A percentile compares a stretch with the other conserved stretches of the same genome.
These are phyloP conservation scores for Melaleuca alternifolia DNA, from an alignment of 345 rosid species.

Conservation along the genomic window DNA sequence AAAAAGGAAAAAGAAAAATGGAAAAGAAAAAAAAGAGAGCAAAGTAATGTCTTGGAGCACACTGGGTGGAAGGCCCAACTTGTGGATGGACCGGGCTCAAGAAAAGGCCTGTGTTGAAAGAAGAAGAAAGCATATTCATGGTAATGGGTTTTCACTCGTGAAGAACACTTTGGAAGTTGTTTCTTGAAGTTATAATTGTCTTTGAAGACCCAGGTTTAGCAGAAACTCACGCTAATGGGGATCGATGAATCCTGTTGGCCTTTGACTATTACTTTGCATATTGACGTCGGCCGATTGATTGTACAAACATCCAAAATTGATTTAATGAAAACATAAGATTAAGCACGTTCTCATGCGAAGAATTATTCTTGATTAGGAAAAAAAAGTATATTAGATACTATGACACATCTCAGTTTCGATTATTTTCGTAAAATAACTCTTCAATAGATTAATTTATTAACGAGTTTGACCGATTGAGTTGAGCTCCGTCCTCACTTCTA, in stretches of 20 bases:
- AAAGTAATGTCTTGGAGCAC: background rate
- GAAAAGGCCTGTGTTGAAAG: background rate
- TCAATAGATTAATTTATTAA: too few species aligned
- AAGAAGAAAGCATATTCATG: background rate
- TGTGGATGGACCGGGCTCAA: background rate
- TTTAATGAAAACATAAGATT: background rate
- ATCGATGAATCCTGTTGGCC: rapidly evolving
- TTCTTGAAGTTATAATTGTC: background rate
- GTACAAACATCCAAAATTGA: background rate
- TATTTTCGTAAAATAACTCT: too few species aligned
- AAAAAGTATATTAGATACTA: background rate
- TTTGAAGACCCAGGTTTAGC: background rate
- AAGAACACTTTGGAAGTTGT: background rate
- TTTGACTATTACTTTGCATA: background rate
- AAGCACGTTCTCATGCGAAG: background rate
- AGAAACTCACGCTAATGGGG: rapidly evolving
- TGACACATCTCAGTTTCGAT: background rate
- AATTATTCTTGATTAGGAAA: background rate
- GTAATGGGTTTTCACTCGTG: background rate
- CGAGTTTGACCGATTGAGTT: background rate
- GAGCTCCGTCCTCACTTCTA: background rate
- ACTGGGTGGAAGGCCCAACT: background rate
- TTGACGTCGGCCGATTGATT: background rate
- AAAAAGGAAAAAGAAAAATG: background rate
- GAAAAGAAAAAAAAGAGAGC: background rate